Percentiles rank a stretch among this genome's conserved stretches.
These are phyloP conservation scores for Plasmopara halstedii DNA, from an alignment of 352 stramenopile species.

Conservation along the genomic window DNA sequence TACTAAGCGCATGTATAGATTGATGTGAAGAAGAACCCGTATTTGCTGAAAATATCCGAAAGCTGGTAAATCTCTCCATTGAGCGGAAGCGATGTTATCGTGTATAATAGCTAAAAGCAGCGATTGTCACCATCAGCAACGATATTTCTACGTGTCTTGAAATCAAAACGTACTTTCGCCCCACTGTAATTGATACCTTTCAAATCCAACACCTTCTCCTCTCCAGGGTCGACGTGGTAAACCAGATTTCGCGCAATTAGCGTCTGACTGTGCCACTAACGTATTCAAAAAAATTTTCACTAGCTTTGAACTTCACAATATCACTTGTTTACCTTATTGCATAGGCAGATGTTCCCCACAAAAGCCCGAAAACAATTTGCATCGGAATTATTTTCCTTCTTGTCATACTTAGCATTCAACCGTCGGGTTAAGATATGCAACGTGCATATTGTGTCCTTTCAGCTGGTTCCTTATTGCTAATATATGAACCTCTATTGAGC, in stretches of 20 bases:
- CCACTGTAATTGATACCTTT: slow-evolving; percentile 68
- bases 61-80: slow-evolving; percentile 85
- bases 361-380: slow-evolving; percentile 4
- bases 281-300: not conserved
- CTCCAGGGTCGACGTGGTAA: slow-evolving; percentile 59
- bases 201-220: slow-evolving; percentile 74
- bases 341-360: slow-evolving; percentile 3
- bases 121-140: not conserved
- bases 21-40: slow-evolving; percentile 53
- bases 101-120: slow-evolving; percentile 44
- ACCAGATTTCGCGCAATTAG: slow-evolving; percentile 62
- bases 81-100: slow-evolving; percentile 76
- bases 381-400: not conserved
- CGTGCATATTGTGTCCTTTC: slow-evolving; percentile 7
- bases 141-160: not conserved
- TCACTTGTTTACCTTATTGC: slow-evolving; percentile 9
- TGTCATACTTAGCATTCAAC: slow-evolving; percentile 6
- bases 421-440: slow-evolving; percentile 20
- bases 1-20: too few species aligned
- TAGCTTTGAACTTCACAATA: not conserved
- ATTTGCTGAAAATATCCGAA: slow-evolving; percentile 81
- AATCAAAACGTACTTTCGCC: slow-evolving; percentile 19
- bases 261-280: slow-evolving; percentile 11
- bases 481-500: slow-evolving; percentile 4
- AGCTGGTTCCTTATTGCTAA: not conserved